Percentiles rank a stretch among this genome's conserved stretches.
Evolutionary conservation across 257 asterid species (phyloP).

Genomic region (Osmanthus fragrans): DNA sequence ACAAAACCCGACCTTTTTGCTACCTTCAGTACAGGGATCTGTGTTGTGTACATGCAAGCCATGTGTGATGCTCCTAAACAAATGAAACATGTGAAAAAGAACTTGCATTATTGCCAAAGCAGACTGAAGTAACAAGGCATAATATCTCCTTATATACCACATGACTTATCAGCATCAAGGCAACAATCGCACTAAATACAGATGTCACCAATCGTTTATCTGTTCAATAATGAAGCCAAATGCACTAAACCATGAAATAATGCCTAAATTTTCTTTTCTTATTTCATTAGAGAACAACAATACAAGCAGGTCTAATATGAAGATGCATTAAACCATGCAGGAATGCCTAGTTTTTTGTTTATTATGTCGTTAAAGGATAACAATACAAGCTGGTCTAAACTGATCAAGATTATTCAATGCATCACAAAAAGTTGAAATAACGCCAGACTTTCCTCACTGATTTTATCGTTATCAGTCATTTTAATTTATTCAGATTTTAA

Average conservation of each 20-base stretch:
- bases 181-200: neutral
- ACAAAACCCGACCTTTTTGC: slow-evolving; percentile 75
- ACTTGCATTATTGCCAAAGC: neutral
- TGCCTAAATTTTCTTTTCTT: no score
- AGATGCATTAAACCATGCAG: neutral
- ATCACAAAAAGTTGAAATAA: neutral
- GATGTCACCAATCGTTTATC: neutral
- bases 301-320: no score
- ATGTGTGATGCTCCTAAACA: slow-evolving; percentile 74
- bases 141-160: neutral
- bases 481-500: neutral
- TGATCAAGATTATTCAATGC: neutral
- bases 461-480: neutral
- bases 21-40: slow-evolving; percentile 83
- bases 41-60: slow-evolving; percentile 86
- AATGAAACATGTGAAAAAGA: neutral
- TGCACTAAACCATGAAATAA: neutral
- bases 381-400: neutral
- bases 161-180: neutral
- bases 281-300: no score
- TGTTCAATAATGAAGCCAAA: neutral
- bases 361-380: neutral
- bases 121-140: neutral
- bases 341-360: neutral
- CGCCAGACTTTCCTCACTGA: neutral